Percentiles rank a stretch among this genome's conserved stretches.
Evolutionary conservation across 208 protist genomes (phyloP).

Genomic region (Wallacemonas collosoma): DNA sequence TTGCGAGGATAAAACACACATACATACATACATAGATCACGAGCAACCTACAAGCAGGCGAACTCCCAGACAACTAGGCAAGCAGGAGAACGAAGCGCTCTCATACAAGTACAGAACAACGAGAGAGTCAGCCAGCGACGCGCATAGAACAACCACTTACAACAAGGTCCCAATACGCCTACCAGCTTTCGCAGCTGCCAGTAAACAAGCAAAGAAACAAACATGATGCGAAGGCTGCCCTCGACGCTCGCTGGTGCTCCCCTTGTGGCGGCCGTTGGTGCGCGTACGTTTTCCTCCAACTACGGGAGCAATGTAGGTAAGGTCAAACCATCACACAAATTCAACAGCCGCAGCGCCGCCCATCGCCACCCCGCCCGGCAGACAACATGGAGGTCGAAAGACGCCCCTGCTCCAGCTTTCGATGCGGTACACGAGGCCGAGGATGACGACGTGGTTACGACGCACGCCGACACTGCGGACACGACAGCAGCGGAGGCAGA

Average conservation of each 20-base stretch:
- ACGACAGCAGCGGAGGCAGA: too few relatives aligned
- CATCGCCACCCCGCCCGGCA: slow-evolving; percentile 44
- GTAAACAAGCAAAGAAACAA: not conserved
- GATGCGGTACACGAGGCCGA: not conserved
- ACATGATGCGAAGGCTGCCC: slow-evolving; percentile 37
- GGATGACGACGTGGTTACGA: not conserved
- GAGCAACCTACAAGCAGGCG: not conserved
- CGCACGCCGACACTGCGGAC: slow-evolving; percentile 13
- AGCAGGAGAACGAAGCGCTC: not conserved
- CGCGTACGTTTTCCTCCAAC: slow-evolving; percentile 39
- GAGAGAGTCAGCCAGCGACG: too few relatives aligned
- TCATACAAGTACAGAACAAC: too few relatives aligned
- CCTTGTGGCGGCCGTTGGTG: slow-evolving; percentile 7
- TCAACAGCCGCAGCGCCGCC: slow-evolving; percentile 45
- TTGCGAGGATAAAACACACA: slow-evolving; percentile 2
- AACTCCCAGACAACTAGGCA: not conserved
- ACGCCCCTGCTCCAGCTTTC: slow-evolving; percentile 18
- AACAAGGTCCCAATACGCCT: too few relatives aligned
- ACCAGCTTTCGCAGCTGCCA: too few relatives aligned
- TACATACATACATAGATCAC: slow-evolving; percentile 7
- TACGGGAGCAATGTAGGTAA: slow-evolving; percentile 37
- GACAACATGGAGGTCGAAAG: slow-evolving; percentile 31
- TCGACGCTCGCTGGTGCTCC: slow-evolving; percentile 8
- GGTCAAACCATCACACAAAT: slow-evolving; percentile 37
- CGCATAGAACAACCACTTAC: too few relatives aligned